A percentile compares a stretch with the other conserved stretches of the same genome.
These are phyloP conservation scores for Leptographium wingfieldii DNA, from an alignment of 2,329 filamentous ascomycete species.

Conservation along the genomic window DNA sequence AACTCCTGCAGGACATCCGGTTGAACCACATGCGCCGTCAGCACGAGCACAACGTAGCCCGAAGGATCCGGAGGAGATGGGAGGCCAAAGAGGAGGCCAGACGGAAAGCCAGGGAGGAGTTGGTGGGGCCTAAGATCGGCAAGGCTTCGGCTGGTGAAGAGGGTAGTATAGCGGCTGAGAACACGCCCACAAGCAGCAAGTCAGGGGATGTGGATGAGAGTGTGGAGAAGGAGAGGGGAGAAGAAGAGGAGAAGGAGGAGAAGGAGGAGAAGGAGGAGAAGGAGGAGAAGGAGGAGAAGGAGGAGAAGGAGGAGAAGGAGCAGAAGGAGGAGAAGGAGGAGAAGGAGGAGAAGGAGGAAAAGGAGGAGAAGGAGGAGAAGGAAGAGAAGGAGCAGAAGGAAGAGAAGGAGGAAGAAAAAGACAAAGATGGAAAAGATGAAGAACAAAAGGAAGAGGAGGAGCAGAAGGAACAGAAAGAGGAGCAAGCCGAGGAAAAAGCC, in stretches of 20 bases:
- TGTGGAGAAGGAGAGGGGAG: neutral
- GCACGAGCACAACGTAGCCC: conserved; percentile 9
- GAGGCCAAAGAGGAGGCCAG: conserved; percentile 11
- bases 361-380: conserved; percentile 13
- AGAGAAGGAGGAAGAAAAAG: conserved; percentile 7
- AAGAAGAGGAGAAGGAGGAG: no score
- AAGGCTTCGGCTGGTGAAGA: no score
- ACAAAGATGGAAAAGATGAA: conserved; percentile 8
- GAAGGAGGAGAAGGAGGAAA: conserved; percentile 17
- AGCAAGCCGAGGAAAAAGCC: conserved; percentile 15
- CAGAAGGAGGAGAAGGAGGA: conserved; percentile 18
- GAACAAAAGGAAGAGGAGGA: conserved; percentile 17
- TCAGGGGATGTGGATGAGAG: neutral
- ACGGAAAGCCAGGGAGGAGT: neutral
- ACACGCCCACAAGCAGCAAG: no score
- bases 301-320: conserved; percentile 17
- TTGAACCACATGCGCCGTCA: conserved; percentile 21
- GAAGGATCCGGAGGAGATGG: neutral
- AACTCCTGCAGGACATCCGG: conserved; percentile 24
- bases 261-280: conserved; percentile 9
- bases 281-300: neutral
- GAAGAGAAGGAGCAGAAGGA: conserved; percentile 20
- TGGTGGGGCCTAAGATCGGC: no score
- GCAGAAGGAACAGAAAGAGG: conserved; percentile 15
- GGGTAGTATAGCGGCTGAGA: no score